Base-by-base conservation (phyloP, 2,329 filamentous ascomycete species). In the Alternaria solani region DNA sequence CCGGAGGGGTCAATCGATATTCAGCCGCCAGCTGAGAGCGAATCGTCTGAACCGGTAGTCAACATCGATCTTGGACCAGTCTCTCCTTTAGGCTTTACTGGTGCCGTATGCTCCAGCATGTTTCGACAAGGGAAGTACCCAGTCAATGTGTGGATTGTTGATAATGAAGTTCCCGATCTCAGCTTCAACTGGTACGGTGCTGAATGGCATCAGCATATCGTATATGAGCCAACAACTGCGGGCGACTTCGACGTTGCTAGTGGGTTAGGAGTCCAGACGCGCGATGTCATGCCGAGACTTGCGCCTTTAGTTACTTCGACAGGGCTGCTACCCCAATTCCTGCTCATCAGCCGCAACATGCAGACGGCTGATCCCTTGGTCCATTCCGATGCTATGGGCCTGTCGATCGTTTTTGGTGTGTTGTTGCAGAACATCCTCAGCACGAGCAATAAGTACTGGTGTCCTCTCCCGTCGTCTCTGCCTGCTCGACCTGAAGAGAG, bases 371-470 rank as follows among this genome's bases (percentile, higher is more conserved):
- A 57, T 38, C 18, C n/a, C 14, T 6, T 25, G 7, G 52, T 57
- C 18, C 18, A 18, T 6, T 44, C 54, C 5, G 59, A 61, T 11
- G 55, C 54, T 7, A 34, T 25, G 16, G 59, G 54, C 12, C 20
- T 61, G n/a, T 53, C 59, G 3, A 34, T 62, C 14, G 16, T 59
- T 1, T 5, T 59, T 1, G 61, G 25, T 5, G 41, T 49, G 16
- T 6, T 64, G 7, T 14, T 32, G 12, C 54, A 61, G 43, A 62
- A 58, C n/a, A 26, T 62, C 14, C 25, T 62, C 23, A 54, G 49
- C 49, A 43, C 30, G 23, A 55, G 55, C 39, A 48, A 58, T 9
- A 48, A 62, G 26, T 30, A 38, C 44, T 56, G 58, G 18, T 53
- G 49, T 20, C 30, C 41, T 16, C 43, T 61, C 7, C 58, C 54